These are phyloP conservation scores for Tricholoma bakamatsutake DNA, from an alignment of 768 basidiomycete genomes.

Conservation along the genomic window DNA sequence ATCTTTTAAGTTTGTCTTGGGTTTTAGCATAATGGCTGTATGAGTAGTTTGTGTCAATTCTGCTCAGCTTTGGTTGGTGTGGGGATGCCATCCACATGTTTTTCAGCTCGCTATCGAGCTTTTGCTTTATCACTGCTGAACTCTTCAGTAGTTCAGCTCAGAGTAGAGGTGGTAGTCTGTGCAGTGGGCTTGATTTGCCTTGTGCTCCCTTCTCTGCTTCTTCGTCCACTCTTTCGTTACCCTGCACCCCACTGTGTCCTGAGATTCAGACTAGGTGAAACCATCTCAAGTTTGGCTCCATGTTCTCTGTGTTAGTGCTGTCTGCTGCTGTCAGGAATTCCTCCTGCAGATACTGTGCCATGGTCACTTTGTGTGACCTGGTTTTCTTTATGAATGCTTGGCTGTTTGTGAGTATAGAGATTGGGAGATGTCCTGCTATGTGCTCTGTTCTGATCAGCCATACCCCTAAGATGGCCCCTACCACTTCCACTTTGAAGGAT, in stretches of 20 bases:
- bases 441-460: too few relatives aligned
- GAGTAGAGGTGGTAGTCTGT: neutral
- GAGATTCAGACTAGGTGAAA: neutral
- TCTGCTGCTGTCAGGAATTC: neutral
- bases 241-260: neutral
- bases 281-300: neutral
- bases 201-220: neutral
- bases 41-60: too few relatives aligned
- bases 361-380: neutral
- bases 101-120: neutral
- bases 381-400: too few relatives aligned
- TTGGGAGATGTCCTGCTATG: too few relatives aligned
- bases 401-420: too few relatives aligned
- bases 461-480: too few relatives aligned
- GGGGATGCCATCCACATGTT: neutral
- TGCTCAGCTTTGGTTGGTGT: neutral
- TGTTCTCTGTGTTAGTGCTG: neutral
- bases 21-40: neutral
- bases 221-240: neutral
- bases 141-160: neutral
- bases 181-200: neutral
- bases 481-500: too few relatives aligned
- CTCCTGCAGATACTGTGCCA: too few relatives aligned
- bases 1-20: neutral
- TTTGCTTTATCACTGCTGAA: neutral